These are phyloP conservation scores for Marasmius tenuissimus DNA, from an alignment of 1,284 basidiomycete species.

Conservation along the genomic window DNA sequence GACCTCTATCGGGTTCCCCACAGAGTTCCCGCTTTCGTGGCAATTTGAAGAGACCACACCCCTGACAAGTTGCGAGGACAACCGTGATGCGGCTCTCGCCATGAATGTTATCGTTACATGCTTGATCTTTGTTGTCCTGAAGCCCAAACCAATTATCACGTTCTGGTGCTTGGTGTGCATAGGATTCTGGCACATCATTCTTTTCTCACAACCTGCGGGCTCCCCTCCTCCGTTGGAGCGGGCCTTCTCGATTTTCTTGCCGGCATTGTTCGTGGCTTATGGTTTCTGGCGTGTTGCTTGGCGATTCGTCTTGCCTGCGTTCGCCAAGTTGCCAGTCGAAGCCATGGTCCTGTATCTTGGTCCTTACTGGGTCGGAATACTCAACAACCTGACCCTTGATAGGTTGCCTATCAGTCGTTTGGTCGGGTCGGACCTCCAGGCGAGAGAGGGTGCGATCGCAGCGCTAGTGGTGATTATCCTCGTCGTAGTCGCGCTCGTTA, in stretches of 20 bases:
- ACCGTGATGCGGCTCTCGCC: slow-evolving; percentile 65
- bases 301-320: slow-evolving; percentile 75
- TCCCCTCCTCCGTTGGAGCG: slow-evolving; percentile 68
- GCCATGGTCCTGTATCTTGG: slow-evolving; percentile 72
- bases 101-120: slow-evolving; percentile 71
- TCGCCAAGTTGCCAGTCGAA: slow-evolving; percentile 71
- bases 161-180: slow-evolving; percentile 83
- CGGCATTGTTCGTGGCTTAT: slow-evolving; percentile 77
- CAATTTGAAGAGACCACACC: slow-evolving; percentile 37
- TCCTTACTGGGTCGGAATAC: slow-evolving; percentile 80
- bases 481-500: slow-evolving; percentile 55
- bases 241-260: slow-evolving; percentile 78
- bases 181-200: slow-evolving; percentile 84
- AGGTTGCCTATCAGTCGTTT: slow-evolving; percentile 77
- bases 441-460: slow-evolving; percentile 69
- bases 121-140: slow-evolving; percentile 70
- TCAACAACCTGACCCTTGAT: slow-evolving; percentile 64
- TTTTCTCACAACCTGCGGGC: slow-evolving; percentile 77
- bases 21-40: slow-evolving; percentile 66
- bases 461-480: slow-evolving; percentile 73
- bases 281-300: slow-evolving; percentile 79
- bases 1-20: slow-evolving; percentile 70
- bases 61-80: slow-evolving; percentile 68
- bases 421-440: slow-evolving; percentile 65
- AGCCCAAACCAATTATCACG: slow-evolving; percentile 68